Evolutionary conservation across 2,329 filamentous ascomycete species (phyloP), one percentile per base, ranked within the genome.

Genomic region (Thielaviopsis euricoi): DNA sequence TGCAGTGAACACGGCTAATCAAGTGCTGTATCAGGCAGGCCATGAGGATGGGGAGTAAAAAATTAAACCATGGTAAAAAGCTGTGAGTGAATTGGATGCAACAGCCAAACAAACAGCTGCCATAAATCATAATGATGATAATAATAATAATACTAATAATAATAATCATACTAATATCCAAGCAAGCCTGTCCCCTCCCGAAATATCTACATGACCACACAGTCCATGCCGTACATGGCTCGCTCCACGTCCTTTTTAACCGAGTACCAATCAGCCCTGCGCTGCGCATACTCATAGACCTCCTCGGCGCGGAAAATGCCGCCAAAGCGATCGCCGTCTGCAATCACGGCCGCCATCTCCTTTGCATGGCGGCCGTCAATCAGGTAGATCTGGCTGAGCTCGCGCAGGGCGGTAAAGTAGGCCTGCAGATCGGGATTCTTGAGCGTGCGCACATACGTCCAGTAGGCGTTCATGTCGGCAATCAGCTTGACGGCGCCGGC

Each of bases 181-280:
- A n/a, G n/a, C n/a, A n/a, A n/a, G n/a, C n/a, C n/a, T 25, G 3
- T 25, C 9, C 29, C 29, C 6, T 33, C 6, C 29, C 29, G 3
- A 52, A 12, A 33, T 17, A 23, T 57, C 77, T 71, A 97, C 89
- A 96, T 97, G 50, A 94, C 67, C 52, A 68, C 69, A 70, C 93
- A 98, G 61, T 93, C 91, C 68, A 95, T 81, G 4, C 93, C 93
- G 71, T 96, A 97, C 89, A 98, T 96, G 61, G 89, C 89, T 71
- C 87, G 85, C 75, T 98, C 93, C 6, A 98, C 93, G 62, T 89
- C 82, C 62, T 80, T 82, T 73, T 86, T 86, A 12, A 98, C 88
- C 64, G 85, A 79, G 68, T 93, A 95, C 93, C 93, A 98, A 72
- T 98, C 93, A 54, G 90, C 90, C 64, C 93, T 76, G 63, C 93